Conservation (phyloP, 257 asterid genomes). For the Lantana camara region DNA sequence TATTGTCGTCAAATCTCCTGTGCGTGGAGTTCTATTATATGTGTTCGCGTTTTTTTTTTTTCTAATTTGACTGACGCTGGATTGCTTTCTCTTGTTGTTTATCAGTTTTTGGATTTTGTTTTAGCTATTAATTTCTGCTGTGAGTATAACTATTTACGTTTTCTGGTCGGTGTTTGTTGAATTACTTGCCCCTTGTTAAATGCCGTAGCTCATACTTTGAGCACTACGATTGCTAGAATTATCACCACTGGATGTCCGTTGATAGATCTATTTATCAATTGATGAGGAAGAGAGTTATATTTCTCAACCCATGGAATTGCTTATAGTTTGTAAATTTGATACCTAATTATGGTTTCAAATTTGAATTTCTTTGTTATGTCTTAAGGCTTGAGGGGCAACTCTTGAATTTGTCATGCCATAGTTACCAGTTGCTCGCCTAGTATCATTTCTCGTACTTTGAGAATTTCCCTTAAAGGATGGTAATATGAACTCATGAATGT, state of each 20-base stretch:
- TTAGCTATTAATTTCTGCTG: conserved; percentile 16
- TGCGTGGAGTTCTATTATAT: conserved; percentile 34
- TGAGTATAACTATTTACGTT: neutral
- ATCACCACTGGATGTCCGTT: neutral
- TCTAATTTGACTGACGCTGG: conserved; percentile 28
- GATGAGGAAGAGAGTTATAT: neutral
- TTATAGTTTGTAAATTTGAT: neutral
- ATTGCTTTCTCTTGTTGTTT: neutral
- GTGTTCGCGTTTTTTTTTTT: neutral
- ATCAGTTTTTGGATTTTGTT: neutral
- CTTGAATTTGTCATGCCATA: too few relatives aligned
- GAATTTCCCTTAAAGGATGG: too few relatives aligned
- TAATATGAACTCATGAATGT: too few relatives aligned
- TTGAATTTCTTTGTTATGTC: neutral
- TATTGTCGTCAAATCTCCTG: conserved; percentile 64
- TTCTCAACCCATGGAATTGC: neutral
- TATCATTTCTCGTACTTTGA: too few relatives aligned
- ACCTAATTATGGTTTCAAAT: neutral
- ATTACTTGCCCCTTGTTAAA: neutral
- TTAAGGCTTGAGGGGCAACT: neutral
- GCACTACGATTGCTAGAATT: neutral
- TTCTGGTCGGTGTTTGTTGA: conserved; percentile 3
- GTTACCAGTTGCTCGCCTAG: too few relatives aligned
- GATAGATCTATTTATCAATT: neutral
- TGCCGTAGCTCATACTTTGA: neutral